Conservation (phyloP, 192 early-diverging fungal species). For the Backusella australiensis region DNA sequence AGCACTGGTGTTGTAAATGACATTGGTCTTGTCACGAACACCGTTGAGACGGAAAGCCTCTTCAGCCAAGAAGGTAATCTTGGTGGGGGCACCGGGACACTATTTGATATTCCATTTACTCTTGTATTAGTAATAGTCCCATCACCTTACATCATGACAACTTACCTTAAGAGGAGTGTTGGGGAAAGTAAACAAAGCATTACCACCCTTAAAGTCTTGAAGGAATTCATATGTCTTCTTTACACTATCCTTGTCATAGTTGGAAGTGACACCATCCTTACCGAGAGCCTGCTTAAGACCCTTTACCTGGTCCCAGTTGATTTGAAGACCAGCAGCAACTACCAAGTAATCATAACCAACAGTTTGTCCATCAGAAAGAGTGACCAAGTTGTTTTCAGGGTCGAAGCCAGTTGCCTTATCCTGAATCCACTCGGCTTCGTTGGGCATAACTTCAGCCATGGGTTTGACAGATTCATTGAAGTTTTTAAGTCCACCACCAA, state of each 20-base stretch:
- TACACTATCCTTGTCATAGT: slow-evolving; percentile 75
- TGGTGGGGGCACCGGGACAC: slow-evolving; percentile 87
- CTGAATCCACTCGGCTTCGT: slow-evolving; percentile 72
- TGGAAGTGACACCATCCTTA: slow-evolving; percentile 81
- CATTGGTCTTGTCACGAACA: slow-evolving; percentile 60
- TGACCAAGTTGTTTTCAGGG: slow-evolving; percentile 68
- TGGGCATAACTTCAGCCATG: slow-evolving; percentile 69
- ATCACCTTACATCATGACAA: not conserved
- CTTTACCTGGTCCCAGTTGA: slow-evolving; percentile 75
- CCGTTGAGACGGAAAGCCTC: slow-evolving; percentile 73
- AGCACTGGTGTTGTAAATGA: slow-evolving; percentile 78
- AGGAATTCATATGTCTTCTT: slow-evolving; percentile 73
- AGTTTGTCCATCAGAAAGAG: slow-evolving; percentile 58
- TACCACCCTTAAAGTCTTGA: slow-evolving; percentile 66
- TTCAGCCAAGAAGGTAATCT: slow-evolving; percentile 86
- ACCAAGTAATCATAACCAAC: slow-evolving; percentile 70
- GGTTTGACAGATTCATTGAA: slow-evolving; percentile 67
- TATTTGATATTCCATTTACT: not conserved
- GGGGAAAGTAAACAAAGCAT: slow-evolving; percentile 88
- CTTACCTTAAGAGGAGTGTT: slow-evolving; percentile 73
- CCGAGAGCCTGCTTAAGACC: slow-evolving; percentile 72
- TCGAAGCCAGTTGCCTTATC: slow-evolving; percentile 67
- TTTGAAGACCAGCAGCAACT: slow-evolving; percentile 75
- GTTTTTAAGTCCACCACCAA: slow-evolving; percentile 81
- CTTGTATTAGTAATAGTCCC: not conserved